These are phyloP conservation scores for Sodiomyces alkalinus DNA, from an alignment of 2,329 filamentous ascomycete genomes.

Conservation along the genomic window DNA sequence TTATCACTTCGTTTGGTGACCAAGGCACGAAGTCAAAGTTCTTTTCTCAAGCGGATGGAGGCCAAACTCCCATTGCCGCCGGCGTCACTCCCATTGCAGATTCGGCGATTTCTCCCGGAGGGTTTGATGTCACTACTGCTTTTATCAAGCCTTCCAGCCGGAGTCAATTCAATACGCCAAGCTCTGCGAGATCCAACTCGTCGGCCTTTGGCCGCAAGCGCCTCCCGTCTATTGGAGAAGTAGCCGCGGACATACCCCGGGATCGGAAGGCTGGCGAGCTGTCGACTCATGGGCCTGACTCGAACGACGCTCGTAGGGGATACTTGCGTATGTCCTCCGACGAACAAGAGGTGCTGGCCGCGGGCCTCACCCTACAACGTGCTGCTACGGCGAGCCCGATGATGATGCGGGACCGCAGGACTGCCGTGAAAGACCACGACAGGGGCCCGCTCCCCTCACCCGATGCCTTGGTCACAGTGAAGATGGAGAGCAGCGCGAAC, in stretches of 20 bases:
- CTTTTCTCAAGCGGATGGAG: conserved; percentile 39
- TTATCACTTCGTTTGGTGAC: conserved; percentile 79
- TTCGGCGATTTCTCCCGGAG: conserved; percentile 57
- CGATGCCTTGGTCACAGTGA: conserved; percentile 41
- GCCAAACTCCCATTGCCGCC: conserved; percentile 61
- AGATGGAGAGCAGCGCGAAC: conserved; percentile 43
- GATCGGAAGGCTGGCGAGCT: conserved; percentile 2
- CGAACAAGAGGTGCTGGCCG: conserved; percentile 25
- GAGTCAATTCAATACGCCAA: conserved; percentile 54
- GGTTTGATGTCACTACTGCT: conserved; percentile 49
- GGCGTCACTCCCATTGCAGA: conserved; percentile 83
- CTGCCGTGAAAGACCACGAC: conserved; percentile 21
- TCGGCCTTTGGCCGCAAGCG: conserved; percentile 47
- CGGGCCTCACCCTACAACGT: conserved; percentile 37
- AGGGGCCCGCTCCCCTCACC: conserved; percentile 43
- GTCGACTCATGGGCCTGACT: conserved; percentile 11
- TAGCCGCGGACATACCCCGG: conserved; percentile 21
- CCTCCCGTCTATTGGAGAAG: conserved; percentile 68
- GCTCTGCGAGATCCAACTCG: conserved; percentile 44
- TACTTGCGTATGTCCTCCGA: conserved; percentile 21
- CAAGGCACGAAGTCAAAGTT: conserved; percentile 47
- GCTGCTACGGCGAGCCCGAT: conserved; percentile 54
- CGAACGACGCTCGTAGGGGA: conserved; percentile 12
- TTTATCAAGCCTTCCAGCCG: conserved; percentile 52
- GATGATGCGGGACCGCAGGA: conserved; percentile 34